Evolutionary conservation across 805 yeast genomes (phyloP), one percentile per base, ranked within the genome.

Genomic region (Lipomyces spencermartinsiae): DNA sequence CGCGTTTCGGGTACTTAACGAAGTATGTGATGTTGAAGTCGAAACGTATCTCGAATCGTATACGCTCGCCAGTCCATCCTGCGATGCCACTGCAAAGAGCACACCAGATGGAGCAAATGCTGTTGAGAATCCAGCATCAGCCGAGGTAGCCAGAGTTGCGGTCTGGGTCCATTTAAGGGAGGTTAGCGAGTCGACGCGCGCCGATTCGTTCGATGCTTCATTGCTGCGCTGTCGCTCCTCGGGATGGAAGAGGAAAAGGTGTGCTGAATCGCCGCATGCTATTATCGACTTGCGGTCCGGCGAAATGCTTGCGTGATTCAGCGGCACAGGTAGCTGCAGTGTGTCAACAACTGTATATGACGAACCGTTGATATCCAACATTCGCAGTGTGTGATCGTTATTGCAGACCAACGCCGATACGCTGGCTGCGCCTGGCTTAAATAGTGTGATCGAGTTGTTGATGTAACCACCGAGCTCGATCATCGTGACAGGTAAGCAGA

Each of bases 51-150:
- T 81, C 7, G 90, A 76, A 77, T 93, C 98, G 76, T 88, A 93
- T 8, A 93, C 79, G 70, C 88, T 81, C 68, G 94, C 88, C 25
- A 86, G 80, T 6, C 98, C 98, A 75, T 91, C 93, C 78, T 93
- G 97, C 77, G 92, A 92, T 31, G 93, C 88, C 0, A 91, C 87
- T 1, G 95, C 88, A 76, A 93, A 90, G 70, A 87, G 83, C 62
- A 83, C 73, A 25, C 94, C 97, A 58, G 91, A 88, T n/a, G 89
- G 85, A 68, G 89, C 88, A 80, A 89, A 93, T 35, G 90, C 85
- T 0, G 91, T 87, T 4, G 97, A 93, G 75, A 93, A 91, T 1
- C 97, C 97, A 58, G 89, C 85, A 73, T 91, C 97, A 66, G 89
- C 87, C 1, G 81, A 77, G 0, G 94, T 88, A 65, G 81, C 82